A percentile compares a stretch with the other conserved stretches of the same genome.
Evolutionary conservation across 768 basidiomycete genomes (phyloP).

Genomic region (Nevesoporus exiguus): DNA sequence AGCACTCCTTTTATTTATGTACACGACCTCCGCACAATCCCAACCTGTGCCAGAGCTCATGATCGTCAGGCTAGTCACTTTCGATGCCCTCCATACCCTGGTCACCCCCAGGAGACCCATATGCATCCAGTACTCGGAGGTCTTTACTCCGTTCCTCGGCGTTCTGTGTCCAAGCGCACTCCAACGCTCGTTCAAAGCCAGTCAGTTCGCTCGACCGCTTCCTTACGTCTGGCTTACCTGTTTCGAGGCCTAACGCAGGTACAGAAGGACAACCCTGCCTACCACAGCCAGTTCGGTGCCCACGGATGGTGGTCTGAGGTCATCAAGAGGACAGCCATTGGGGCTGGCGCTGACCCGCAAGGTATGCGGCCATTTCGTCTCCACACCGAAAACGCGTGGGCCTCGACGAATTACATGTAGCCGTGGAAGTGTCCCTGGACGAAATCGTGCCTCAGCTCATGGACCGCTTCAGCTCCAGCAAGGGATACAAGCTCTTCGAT

Average conservation of each 20-base stretch:
- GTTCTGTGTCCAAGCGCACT: conserved; percentile 49
- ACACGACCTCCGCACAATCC: conserved; percentile 4
- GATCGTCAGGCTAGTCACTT: conserved; percentile 65
- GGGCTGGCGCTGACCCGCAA: conserved; percentile 62
- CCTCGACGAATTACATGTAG: conserved; percentile 34
- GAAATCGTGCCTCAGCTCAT: conserved; percentile 61
- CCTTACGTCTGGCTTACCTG: conserved; percentile 1
- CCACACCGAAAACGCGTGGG: conserved; percentile 23
- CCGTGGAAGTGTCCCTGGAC: conserved; percentile 49
- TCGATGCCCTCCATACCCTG: conserved; percentile 76
- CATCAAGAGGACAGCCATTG: conserved; percentile 67
- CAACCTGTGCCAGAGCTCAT: not conserved
- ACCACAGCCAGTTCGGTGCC: conserved; percentile 44
- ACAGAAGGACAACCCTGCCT: conserved; percentile 58
- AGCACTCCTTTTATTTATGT: conserved; percentile 17
- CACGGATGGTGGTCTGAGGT: conserved; percentile 77
- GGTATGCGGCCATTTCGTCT: conserved; percentile 35
- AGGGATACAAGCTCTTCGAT: conserved; percentile 63
- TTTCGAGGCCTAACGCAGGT: conserved; percentile 44
- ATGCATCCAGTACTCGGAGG: conserved; percentile 56
- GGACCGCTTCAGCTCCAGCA: conserved; percentile 61
- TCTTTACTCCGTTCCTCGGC: conserved; percentile 68
- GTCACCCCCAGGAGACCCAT: conserved; percentile 66
- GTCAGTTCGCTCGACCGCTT: conserved; percentile 29
- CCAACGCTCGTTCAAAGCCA: conserved; percentile 56